Conservation (phyloP, 257 asterid genomes). For the Voacanga thouarsii region DNA sequence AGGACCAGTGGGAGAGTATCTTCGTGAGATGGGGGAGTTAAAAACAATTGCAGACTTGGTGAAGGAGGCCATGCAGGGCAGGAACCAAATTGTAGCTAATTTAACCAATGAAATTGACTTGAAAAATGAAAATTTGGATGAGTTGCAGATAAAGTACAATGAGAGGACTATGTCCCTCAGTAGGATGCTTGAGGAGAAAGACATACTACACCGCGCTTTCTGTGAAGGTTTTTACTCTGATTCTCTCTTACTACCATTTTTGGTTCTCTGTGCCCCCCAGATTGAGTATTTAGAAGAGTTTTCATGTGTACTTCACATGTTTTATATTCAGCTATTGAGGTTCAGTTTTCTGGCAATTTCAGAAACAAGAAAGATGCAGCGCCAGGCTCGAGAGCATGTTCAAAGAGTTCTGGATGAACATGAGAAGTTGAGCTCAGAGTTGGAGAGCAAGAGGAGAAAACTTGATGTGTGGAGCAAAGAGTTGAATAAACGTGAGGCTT, state of each 20-base stretch:
- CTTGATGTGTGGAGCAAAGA: slow-evolving; percentile 83
- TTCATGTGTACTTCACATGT: background rate
- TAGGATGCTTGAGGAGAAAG: slow-evolving; percentile 89
- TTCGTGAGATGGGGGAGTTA: slow-evolving; percentile 40
- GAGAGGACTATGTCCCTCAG: slow-evolving; percentile 57
- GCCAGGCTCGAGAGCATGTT: slow-evolving; percentile 63
- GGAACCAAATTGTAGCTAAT: slow-evolving; percentile 46
- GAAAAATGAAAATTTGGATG: slow-evolving; percentile 63
- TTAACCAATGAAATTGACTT: slow-evolving; percentile 65
- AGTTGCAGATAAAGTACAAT: slow-evolving; percentile 53
- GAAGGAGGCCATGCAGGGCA: slow-evolving; percentile 42
- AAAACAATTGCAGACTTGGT: slow-evolving; percentile 47
- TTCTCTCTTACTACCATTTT: slow-evolving; percentile 1
- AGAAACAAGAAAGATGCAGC: slow-evolving; percentile 82
- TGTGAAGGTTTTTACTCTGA: slow-evolving; percentile 55
- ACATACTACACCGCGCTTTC: slow-evolving; percentile 64
- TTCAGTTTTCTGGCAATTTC: slow-evolving; percentile 10
- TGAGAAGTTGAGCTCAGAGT: slow-evolving; percentile 55
- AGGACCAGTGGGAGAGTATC: slow-evolving; percentile 58
- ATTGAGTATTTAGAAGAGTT: background rate
- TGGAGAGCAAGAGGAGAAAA: slow-evolving; percentile 59
- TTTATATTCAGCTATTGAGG: background rate
- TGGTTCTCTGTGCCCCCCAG: background rate
- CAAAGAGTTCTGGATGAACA: slow-evolving; percentile 66
- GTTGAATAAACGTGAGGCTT: slow-evolving; percentile 70